Percentiles rank a stretch among this genome's conserved stretches.
Conservation (phyloP, 2,329 filamentous ascomycete species). For the Aureobasidium melanogenum region DNA sequence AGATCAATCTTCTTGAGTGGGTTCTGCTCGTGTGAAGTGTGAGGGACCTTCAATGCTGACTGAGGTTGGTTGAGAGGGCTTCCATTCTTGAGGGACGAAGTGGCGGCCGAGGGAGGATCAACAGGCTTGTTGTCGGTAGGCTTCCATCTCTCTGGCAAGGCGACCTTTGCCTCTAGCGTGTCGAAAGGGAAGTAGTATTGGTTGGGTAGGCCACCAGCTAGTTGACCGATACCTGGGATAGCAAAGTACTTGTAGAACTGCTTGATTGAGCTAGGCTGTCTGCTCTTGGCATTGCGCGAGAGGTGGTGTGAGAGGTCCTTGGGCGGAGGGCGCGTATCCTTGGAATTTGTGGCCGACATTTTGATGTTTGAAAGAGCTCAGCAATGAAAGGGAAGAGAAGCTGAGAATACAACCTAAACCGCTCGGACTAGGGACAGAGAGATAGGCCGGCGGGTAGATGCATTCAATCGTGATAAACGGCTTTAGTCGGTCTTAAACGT, state of each 20-base stretch:
- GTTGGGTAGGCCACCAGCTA: constrained; percentile 64
- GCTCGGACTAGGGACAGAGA: not conserved
- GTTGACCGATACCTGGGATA: constrained; percentile 52
- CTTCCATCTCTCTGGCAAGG: constrained; percentile 63
- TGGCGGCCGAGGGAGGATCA: constrained; percentile 34
- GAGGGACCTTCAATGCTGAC: constrained; percentile 57
- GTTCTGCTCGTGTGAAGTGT: constrained; percentile 51
- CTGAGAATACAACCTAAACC: not conserved
- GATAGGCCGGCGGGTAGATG: not conserved
- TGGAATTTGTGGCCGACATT: constrained; percentile 5
- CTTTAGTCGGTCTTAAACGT: not conserved
- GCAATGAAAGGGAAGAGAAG: not conserved
- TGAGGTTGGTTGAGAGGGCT: constrained; percentile 25
- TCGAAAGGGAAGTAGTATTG: constrained; percentile 81
- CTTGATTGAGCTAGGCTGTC: constrained; percentile 62
- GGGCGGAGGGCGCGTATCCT: constrained; percentile 39
- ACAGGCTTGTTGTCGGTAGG: constrained; percentile 57
- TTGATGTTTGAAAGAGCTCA: not conserved
- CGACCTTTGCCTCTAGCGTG: constrained; percentile 74
- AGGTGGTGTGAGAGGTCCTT: constrained; percentile 73
- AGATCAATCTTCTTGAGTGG: constrained; percentile 67
- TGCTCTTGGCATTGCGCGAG: constrained; percentile 58
- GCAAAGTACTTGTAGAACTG: constrained; percentile 76
- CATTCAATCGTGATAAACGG: not conserved
- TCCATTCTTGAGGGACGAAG: constrained; percentile 24